Evolutionary conservation across 345 rosid species (phyloP).

Genomic region (Melaleuca alternifolia): DNA sequence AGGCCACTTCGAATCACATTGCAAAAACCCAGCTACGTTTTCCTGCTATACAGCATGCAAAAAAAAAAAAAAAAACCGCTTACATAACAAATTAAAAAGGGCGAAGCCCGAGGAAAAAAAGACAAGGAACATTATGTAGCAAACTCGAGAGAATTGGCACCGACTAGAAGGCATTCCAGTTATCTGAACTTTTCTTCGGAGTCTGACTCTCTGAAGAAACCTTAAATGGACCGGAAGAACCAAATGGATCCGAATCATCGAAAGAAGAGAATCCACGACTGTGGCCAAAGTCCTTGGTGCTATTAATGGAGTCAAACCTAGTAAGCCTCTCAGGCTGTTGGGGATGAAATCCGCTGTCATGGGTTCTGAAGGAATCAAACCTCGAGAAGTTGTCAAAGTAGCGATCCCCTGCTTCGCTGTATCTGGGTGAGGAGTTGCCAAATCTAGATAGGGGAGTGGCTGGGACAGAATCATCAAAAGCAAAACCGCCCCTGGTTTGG

Average conservation of each 20-base stretch:
- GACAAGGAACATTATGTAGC: neutral
- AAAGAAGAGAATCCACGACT: conserved; percentile 47
- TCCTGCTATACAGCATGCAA: conserved; percentile 21
- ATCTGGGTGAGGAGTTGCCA: conserved; percentile 75
- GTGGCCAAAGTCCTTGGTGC: conserved; percentile 38
- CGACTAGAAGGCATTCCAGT: conserved; percentile 56
- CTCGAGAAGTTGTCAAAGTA: conserved; percentile 70
- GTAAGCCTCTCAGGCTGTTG: conserved; percentile 53
- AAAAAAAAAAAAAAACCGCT: neutral
- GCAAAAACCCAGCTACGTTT: conserved; percentile 13
- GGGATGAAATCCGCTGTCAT: conserved; percentile 50
- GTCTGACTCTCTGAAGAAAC: conserved; percentile 55
- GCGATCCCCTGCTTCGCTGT: conserved; percentile 64
- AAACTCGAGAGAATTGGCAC: neutral
- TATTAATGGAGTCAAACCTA: conserved; percentile 60
- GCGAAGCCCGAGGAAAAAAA: neutral
- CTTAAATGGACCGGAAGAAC: conserved; percentile 80
- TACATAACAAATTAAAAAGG: neutral
- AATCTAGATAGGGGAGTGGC: conserved; percentile 71
- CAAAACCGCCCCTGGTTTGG: conserved; percentile 50
- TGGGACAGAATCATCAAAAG: conserved; percentile 89
- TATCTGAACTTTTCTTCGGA: conserved; percentile 51
- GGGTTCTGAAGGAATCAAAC: conserved; percentile 79
- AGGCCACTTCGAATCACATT: conserved; percentile 10
- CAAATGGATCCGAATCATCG: conserved; percentile 86